Base-by-base conservation (phyloP, 1,139 yeast genomes). In the Pichia sp. region DNA sequence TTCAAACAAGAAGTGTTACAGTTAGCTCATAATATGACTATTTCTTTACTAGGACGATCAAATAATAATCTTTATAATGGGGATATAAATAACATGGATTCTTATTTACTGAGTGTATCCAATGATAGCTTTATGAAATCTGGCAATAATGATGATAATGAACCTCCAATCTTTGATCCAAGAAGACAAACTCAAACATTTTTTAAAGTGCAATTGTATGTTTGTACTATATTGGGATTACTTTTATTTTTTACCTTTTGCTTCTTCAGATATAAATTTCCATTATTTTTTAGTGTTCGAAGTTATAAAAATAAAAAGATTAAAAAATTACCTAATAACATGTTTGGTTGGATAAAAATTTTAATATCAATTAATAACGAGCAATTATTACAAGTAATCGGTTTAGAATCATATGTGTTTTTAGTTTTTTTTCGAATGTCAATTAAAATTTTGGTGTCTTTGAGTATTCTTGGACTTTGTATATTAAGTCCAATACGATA, bases 361-460 rank as follows among this genome's bases (percentile, higher is more conserved):
- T 64, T 80, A n/a, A 68, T 68, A 51, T 59, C 64, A 3, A 69
- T 80, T 11, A 64, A 68, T 30, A 82, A 78, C 51, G 70, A 71
- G 11, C 81, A 79, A 52, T 70, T 80, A 4, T 58, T 80, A 42
- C 80, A 78, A 39, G 76, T 78, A 45, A 82, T 83, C 4, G 87
- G 87, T 0, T 60, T 80, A 25, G 87, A 80, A 58, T 82, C 86
- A 0, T 80, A 73, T 53, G 86, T 80, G 44, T 87, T 82, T 57
- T 66, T 87, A 28, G 82, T 85, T 16, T 87, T 87, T 62, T 87
- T 87, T 70, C 76, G 78, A 52, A 82, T 85, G 81, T 77, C 89
- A 34, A 82, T 86, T 47, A 76, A 76, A 57, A 71, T 82, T 32
- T 66, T 87, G 28, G 62, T 74, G 6, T 66, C 74, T 1, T 75